Base-by-base conservation (phyloP, 768 basidiomycete species). In the Trametes meyenii region DNA sequence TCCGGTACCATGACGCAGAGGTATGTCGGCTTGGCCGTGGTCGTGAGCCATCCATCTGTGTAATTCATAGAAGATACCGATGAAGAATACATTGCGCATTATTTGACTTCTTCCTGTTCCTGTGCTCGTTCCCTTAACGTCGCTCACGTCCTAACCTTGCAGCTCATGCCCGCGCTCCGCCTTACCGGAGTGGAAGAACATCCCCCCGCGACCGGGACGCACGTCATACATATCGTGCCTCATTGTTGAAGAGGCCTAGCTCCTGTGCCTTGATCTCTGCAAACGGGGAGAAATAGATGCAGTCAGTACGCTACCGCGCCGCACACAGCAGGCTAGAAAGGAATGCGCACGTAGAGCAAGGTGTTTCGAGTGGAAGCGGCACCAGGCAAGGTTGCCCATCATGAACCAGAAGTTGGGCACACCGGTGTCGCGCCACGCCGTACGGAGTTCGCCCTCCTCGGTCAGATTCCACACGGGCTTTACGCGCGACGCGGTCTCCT, bases 211-310 rank as follows among this genome's bases (percentile, higher is more conserved):
- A 36, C 19, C 35, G 6, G 19, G 12, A n/a, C 29, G 33, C 19
- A 5, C 14, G 6, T 53, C 39, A 60, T 45, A 26, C 23, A 26
- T 53, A 61, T 7, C 53, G 60, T 39, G 36, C 19, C 46, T 48
- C 54, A 54, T 26, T 16, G 21, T 19, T 40, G 66, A 74, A 78
- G 29, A 85, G 6, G 0, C 78, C 78, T 61, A 84, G 83, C 60
- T 88, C 82, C 26, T 81, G 81, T 0, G 87, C 88, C 69, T 88
- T 89, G 69, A 90, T 89, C 73, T 89, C 88, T 89, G 69, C 52
- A 50, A 16, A 19, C 19, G 51, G 6, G 39, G 3, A 17, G 10
- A n/a, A 42, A 36, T 17, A 21, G 46, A 29, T 35, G 42, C 2
- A 45, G n/a, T 38, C 4, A 49, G 14, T 36, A 33, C 8, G 8